Evolutionary conservation across 306 rosid species (phyloP).

Genomic region (Canavalia ensiformis): DNA sequence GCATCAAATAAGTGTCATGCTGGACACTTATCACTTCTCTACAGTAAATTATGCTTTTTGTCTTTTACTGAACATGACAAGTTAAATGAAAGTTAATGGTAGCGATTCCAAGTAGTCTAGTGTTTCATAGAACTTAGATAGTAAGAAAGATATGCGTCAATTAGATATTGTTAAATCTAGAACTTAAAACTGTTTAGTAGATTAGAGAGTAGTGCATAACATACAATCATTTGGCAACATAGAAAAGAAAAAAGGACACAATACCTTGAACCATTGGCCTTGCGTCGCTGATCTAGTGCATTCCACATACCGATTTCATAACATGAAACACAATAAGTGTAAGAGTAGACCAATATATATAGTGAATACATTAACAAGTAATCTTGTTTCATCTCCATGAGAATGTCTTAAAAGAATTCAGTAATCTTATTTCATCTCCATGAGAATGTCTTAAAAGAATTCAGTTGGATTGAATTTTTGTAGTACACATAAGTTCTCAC

Average conservation of each 20-base stretch:
- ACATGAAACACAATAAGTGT: conserved; percentile 11
- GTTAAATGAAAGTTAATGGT: background rate
- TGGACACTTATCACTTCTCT: background rate
- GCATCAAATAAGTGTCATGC: too few relatives aligned
- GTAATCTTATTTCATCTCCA: conserved; percentile 69
- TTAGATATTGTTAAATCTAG: background rate
- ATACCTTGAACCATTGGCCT: conserved; percentile 83
- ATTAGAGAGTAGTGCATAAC: background rate
- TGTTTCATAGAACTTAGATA: too few relatives aligned
- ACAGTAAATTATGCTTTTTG: background rate
- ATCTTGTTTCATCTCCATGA: conserved; percentile 68
- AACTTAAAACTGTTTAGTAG: background rate
- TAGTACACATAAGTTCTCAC: conserved; percentile 2
- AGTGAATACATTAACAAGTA: background rate
- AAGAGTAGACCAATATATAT: background rate
- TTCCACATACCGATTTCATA: conserved; percentile 60
- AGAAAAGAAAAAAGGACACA: background rate
- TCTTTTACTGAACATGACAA: conserved; percentile 4
- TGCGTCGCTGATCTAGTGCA: conserved; percentile 75
- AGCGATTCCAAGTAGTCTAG: too few relatives aligned
- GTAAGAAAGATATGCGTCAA: background rate
- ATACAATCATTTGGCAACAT: background rate
- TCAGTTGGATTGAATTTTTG: conserved; percentile 72
- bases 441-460: conserved; percentile 62
- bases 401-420: conserved; percentile 62